A percentile compares a stretch with the other conserved stretches of the same genome.
Conservation (phyloP, 345 rosid species). For the Camelina hispida region DNA sequence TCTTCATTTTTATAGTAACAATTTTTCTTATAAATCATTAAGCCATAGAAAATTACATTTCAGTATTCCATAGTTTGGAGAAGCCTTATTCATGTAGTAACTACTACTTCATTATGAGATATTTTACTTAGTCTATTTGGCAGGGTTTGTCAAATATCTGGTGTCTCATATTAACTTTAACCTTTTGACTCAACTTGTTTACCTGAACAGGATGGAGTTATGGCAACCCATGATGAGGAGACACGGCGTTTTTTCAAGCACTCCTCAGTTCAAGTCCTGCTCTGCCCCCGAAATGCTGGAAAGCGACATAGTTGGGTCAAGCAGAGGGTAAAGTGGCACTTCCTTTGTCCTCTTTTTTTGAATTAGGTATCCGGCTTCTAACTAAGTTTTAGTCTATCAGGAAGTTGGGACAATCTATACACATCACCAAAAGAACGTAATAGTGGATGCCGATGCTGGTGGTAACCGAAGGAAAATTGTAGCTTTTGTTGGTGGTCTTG, state of each 20-base stretch:
- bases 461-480: conserved; percentile 57
- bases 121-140: conserved; percentile 9
- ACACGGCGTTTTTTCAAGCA: conserved; percentile 91
- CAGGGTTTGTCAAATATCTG: background rate
- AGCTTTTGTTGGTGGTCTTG: conserved; percentile 84
- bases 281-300: conserved; percentile 95
- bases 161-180: background rate
- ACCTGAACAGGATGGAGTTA: conserved; percentile 78
- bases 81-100: conserved; percentile 19
- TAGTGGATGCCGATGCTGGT: conserved; percentile 80
- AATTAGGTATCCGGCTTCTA: conserved; percentile 1
- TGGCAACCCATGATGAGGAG: conserved; percentile 98
- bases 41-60: conserved; percentile 3
- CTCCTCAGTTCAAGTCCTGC: conserved; percentile 92
- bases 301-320: conserved; percentile 89
- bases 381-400: conserved; percentile 41
- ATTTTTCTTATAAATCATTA: background rate
- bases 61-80: background rate
- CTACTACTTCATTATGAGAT: conserved; percentile 4
- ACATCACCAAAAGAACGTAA: conserved; percentile 80
- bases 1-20: no score
- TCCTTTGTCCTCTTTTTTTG: background rate
- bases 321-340: conserved; percentile 65
- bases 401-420: conserved; percentile 77
- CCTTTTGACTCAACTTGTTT: conserved; percentile 14